These are phyloP conservation scores for Blakeslea trispora DNA, from an alignment of 371 early-diverging fungal genomes.

Conservation along the genomic window DNA sequence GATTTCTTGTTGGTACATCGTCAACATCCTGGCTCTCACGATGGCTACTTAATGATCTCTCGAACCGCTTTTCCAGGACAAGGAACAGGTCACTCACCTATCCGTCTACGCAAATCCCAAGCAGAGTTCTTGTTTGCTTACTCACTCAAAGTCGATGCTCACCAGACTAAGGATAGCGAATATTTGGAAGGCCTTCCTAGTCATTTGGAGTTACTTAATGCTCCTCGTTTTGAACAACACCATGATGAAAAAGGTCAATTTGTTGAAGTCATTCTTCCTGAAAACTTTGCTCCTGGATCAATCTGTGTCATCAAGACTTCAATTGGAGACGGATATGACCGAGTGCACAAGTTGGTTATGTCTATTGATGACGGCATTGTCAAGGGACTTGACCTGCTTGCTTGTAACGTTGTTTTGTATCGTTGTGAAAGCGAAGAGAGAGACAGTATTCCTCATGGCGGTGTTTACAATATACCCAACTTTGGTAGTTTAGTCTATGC, in stretches of 20 bases:
- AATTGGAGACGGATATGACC: constrained; percentile 48
- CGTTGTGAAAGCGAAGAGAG: constrained; percentile 85
- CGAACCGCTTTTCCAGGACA: constrained; percentile 76
- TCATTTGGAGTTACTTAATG: constrained; percentile 45
- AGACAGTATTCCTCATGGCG: constrained; percentile 71
- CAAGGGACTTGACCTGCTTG: constrained; percentile 54
- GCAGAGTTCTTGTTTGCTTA: constrained; percentile 56
- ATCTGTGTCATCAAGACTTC: constrained; percentile 68
- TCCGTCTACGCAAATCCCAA: constrained; percentile 63
- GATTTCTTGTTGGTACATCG: constrained; percentile 92
- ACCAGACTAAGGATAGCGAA: constrained; percentile 18
- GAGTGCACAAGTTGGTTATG: constrained; percentile 47
- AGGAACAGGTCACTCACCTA: constrained; percentile 54
- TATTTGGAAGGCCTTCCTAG: constrained; percentile 61
- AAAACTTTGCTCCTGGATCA: constrained; percentile 70
- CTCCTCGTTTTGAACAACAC: constrained; percentile 49
- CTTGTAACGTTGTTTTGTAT: constrained; percentile 83
- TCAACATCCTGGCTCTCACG: constrained; percentile 85
- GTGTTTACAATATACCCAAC: constrained; percentile 85
- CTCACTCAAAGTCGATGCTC: constrained; percentile 46
- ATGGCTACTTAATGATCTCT: constrained; percentile 89
- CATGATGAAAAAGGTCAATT: constrained; percentile 60
- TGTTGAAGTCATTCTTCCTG: constrained; percentile 62
- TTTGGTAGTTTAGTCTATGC: constrained; percentile 83
- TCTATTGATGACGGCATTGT: constrained; percentile 48